phyloP scores from a whole-genome alignment of 192 early-diverging fungal species.

The Umbelopsis isabellina region DNA sequence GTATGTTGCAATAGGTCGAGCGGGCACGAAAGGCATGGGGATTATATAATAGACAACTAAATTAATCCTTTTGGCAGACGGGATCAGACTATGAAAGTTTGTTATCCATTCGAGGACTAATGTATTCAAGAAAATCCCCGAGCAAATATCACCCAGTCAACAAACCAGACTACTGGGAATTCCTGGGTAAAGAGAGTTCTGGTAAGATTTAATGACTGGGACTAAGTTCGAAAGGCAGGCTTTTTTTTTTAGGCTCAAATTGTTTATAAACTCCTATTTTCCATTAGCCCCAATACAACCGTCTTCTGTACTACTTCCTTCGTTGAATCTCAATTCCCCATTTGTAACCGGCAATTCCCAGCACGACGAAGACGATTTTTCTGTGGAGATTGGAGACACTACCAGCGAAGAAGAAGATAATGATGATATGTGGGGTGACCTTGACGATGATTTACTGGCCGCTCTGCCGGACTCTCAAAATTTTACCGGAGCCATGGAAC shows the following conservation, averaged over 20 bases:
- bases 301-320: neutral
- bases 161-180: constrained; percentile 17
- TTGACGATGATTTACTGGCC: constrained; percentile 17
- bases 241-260: neutral
- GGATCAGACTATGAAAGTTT: constrained; percentile 13
- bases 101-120: constrained; percentile 4
- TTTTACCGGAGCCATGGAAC: neutral
- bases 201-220: constrained; percentile 4
- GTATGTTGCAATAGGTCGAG: neutral
- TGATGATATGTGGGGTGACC: constrained; percentile 13
- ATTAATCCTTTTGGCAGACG: neutral
- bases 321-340: neutral
- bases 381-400: neutral
- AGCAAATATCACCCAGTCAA: neutral
- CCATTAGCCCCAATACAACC: neutral
- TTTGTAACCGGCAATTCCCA: neutral
- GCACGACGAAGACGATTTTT: neutral
- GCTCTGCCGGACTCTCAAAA: constrained; percentile 16
- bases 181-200: neutral
- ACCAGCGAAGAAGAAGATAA: constrained; percentile 3
- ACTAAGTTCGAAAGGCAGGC: neutral
- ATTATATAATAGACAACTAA: neutral
- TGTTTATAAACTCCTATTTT: constrained; percentile 4
- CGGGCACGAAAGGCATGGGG: neutral
- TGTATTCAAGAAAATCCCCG: constrained; percentile 2